Base-by-base conservation (phyloP, 139 green algal species). In the Eudorina sp. region DNA sequence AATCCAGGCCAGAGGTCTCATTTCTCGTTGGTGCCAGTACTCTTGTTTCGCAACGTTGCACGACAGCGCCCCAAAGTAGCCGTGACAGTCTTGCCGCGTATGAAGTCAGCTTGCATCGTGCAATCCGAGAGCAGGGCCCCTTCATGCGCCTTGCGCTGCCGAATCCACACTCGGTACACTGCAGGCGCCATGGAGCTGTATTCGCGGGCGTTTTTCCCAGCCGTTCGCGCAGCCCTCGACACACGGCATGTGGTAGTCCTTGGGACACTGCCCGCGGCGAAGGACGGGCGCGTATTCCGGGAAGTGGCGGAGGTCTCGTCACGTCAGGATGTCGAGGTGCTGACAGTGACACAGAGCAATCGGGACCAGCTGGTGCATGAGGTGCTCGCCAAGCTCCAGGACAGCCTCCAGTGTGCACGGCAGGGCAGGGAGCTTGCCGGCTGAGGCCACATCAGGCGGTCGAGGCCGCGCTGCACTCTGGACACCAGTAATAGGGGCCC, bases 151-250 rank as follows among this genome's bases (percentile, higher is more conserved):
- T 25, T 3, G 40, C 14, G 21, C 53, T 21, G 25, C 1, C 9
- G n/a, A 29, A 5, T 53, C 1, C 48, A 23, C 25, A 72, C 27
- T 66, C 3, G 53, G 16, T 60, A n/a, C n/a, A n/a, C n/a, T n/a
- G 21, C 84, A 92, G 91, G 91, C 46, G 90, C 90, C 55, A 93
- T 93, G 91, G 89, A 93, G 91, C 89, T 93, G 2, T 64, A 80
- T 70, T 89, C 31, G 18, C 38, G 48, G 8, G 23, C 40, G 6
- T 93, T 93, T 51, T 90, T 82, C 53, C 89, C 85, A 0, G 91
- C 91, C 4, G 89, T 94, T 6, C 68, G 69, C 25, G 29, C 53
- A 0, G 55, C 60, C 31, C 76, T 91, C 40, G 89, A 91, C 55
- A 55, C 21, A 21, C 83, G 48, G 0, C 21, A 34, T 6, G 51